These are phyloP conservation scores for Hypoxylon sp. DNA, from an alignment of 2,329 filamentous ascomycete species.

Conservation along the genomic window DNA sequence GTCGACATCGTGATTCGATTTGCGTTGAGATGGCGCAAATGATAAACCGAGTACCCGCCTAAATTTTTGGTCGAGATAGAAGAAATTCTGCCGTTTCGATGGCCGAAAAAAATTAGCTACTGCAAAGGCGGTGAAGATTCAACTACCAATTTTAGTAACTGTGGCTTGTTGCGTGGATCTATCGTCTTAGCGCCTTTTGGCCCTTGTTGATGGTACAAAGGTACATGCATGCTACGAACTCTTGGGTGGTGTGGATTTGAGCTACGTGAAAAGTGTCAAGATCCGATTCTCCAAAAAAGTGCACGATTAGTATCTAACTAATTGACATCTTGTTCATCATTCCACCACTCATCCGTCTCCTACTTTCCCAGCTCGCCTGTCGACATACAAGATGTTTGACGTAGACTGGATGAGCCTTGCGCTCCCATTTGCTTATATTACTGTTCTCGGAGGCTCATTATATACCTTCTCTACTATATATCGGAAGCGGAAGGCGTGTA, in stretches of 20 bases:
- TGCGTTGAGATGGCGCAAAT: conserved; percentile 8
- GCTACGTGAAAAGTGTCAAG: conserved; percentile 46
- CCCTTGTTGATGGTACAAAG: conserved; percentile 8
- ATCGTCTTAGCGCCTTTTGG: conserved; percentile 17
- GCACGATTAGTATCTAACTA: no score
- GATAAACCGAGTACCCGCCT: conserved; percentile 10
- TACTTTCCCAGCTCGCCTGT: conserved; percentile 3
- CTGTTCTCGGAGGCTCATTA: conserved; percentile 85
- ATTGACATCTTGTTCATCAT: conserved; percentile 8
- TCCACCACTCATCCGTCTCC: conserved; percentile 16
- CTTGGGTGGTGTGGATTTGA: conserved; percentile 7
- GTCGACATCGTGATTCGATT: conserved; percentile 40
- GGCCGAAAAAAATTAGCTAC: conserved; percentile 35
- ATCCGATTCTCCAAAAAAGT: conserved; percentile 38
- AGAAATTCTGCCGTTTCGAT: conserved; percentile 43
- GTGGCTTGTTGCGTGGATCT: conserved; percentile 12
- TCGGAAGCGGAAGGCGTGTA: conserved; percentile 87
- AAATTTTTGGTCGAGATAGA: conserved; percentile 12
- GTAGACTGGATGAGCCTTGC: conserved; percentile 85
- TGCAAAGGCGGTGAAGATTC: conserved; percentile 41
- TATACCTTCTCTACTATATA: conserved; percentile 93
- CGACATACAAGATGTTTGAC: conserved; percentile 55
- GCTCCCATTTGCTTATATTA: conserved; percentile 88
- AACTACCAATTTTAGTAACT: conserved; percentile 26
- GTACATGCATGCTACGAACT: conserved; percentile 18